A percentile compares a stretch with the other conserved stretches of the same genome.
Evolutionary conservation across 140 eudicot species (phyloP).

Genomic region (Stevia rebaudiana): DNA sequence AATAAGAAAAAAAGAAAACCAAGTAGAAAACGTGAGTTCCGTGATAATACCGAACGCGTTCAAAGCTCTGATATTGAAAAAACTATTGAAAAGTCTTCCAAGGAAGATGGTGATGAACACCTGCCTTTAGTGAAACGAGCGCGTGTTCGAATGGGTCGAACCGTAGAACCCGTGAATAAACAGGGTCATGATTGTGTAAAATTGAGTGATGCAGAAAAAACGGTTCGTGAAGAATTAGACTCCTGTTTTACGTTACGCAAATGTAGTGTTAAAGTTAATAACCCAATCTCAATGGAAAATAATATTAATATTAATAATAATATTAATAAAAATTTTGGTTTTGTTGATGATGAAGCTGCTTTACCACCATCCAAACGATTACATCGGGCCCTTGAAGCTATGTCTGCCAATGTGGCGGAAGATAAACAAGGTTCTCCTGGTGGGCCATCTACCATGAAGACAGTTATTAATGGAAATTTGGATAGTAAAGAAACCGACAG

Average conservation of each 20-base stretch:
- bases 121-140: slow-evolving; percentile 89
- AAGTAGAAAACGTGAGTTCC: slow-evolving; percentile 52
- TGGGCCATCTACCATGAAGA: slow-evolving; percentile 35
- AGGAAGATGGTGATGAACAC: slow-evolving; percentile 90
- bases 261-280: slow-evolving; percentile 30
- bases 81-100: slow-evolving; percentile 27
- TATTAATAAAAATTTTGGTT: slow-evolving; percentile 33
- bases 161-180: slow-evolving; percentile 31
- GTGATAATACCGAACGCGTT: slow-evolving; percentile 22
- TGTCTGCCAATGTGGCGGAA: slow-evolving; percentile 93
- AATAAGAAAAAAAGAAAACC: slow-evolving; percentile 77
- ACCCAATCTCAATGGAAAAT: slow-evolving; percentile 52
- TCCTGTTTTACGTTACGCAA: slow-evolving; percentile 15
- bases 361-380: slow-evolving; percentile 93
- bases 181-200: slow-evolving; percentile 12
- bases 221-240: slow-evolving; percentile 22
- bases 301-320: slow-evolving; percentile 42
- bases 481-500: slow-evolving; percentile 15
- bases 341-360: slow-evolving; percentile 86
- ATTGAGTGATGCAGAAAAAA: slow-evolving; percentile 34
- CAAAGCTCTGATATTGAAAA: slow-evolving; percentile 28
- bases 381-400: slow-evolving; percentile 93
- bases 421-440: slow-evolving; percentile 35
- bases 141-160: slow-evolving; percentile 80
- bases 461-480: slow-evolving; percentile 36